Conservation (phyloP, 2,329 filamentous ascomycete genomes). For the Mycosphaerelloides madeirae region DNA sequence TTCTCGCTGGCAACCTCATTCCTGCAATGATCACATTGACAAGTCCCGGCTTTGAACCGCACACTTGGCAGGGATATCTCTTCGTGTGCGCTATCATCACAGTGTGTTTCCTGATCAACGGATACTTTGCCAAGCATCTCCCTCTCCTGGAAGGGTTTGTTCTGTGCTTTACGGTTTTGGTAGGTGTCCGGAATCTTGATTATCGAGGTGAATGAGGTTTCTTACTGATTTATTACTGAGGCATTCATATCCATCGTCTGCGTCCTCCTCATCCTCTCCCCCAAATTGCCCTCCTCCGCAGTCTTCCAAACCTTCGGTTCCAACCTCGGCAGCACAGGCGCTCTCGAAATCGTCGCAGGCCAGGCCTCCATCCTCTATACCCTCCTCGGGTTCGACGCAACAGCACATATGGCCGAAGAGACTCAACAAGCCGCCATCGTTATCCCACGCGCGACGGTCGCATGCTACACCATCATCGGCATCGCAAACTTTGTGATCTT, state of each 20-base stretch:
- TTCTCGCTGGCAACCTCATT: constrained; percentile 11
- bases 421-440: constrained; percentile 24
- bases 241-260: too few relatives aligned
- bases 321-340: constrained; percentile 3
- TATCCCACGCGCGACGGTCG: constrained; percentile 26
- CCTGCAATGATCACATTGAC: constrained; percentile 15
- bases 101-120: constrained; percentile 27
- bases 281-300: constrained; percentile 22
- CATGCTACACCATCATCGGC: constrained; percentile 20
- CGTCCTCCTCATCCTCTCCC: constrained; percentile 25
- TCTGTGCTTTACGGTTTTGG: constrained; percentile 19
- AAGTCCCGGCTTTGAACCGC: constrained; percentile 4
- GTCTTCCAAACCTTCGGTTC: constrained; percentile 27
- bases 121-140: constrained; percentile 16
- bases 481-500: constrained; percentile 18
- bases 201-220: too few relatives aligned
- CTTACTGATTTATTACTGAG: too few relatives aligned
- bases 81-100: constrained; percentile 25
- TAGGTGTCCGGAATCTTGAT: too few relatives aligned
- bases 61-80: constrained; percentile 13
- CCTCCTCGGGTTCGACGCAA: constrained; percentile 20
- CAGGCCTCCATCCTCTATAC: constrained; percentile 9
- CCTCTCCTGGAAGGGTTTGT: constrained; percentile 20
- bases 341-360: too few relatives aligned
- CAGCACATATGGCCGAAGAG: constrained; percentile 30